Evolutionary conservation across 2,329 filamentous ascomycete species (phyloP).

Genomic region (Exophiala alcalophila): DNA sequence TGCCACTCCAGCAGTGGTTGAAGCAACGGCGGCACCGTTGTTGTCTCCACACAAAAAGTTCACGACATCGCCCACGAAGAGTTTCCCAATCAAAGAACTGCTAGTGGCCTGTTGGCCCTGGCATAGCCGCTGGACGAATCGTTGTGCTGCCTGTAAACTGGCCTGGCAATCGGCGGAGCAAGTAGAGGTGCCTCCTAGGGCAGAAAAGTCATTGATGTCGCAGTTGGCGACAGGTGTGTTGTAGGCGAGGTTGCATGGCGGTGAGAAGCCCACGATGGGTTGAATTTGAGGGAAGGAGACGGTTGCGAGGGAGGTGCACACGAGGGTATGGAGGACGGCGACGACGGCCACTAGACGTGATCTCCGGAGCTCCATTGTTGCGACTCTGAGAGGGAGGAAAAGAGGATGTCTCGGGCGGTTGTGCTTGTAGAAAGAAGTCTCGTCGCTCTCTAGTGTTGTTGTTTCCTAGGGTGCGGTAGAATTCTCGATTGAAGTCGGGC

Average conservation of each 20-base stretch:
- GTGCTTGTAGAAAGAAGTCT: background rate
- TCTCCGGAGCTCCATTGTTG: conserved; percentile 9
- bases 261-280: conserved; percentile 25
- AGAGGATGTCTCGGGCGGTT: background rate
- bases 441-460: background rate
- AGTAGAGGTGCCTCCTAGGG: conserved; percentile 15
- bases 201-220: conserved; percentile 22
- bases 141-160: conserved; percentile 10
- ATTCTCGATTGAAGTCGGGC: too few relatives aligned
- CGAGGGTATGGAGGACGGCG: conserved; percentile 17
- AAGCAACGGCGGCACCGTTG: conserved; percentile 31
- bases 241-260: conserved; percentile 24
- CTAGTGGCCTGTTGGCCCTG: conserved; percentile 13
- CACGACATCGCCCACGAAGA: conserved; percentile 31
- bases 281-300: conserved; percentile 23
- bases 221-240: conserved; percentile 17
- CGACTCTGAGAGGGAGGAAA: background rate
- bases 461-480: conserved; percentile 7
- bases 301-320: conserved; percentile 17
- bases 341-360: conserved; percentile 2
- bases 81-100: conserved; percentile 34
- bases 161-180: conserved; percentile 20
- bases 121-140: conserved; percentile 19
- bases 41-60: conserved; percentile 44
- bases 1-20: conserved; percentile 40